Base-by-base conservation (phyloP, 192 early-diverging fungal genomes). In the Entomortierella beljakovae region DNA sequence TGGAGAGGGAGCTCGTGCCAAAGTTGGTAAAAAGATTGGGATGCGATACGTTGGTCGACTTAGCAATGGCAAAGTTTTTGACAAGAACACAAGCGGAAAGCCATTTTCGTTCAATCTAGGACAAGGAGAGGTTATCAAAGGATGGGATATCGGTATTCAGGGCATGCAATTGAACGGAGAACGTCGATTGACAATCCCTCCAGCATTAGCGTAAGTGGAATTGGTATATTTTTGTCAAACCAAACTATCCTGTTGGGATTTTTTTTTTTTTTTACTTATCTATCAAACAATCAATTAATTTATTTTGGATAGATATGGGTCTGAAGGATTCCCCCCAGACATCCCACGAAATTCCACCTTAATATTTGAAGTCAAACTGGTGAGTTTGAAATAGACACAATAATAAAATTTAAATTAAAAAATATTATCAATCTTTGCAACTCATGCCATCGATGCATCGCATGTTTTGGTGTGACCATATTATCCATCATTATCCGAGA, bases 91-190 rank as follows among this genome's bases (percentile, higher is more conserved):
- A 53, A 88, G 89, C 67, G 95, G 95, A 42, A 87, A 89, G 64
- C 93, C 93, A 2, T 95, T 98, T 74, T 87, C 67, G 68, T 96
- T 97, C 87, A 88, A 82, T 10, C 86, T 98, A 22, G 94, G 93
- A 23, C 48, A 59, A 5, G 88, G 90, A 48, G 92, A 97, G 82
- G 95, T 96, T 46, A 96, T 98, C 84, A 90, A 92, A 79, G 96
- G 95, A 28, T 96, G 94, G 95, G 96, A 98, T 80, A 46, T 89
- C 8, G 96, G 96, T 59, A 83, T 93, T 33, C 66, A 82, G 20
- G 96, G 96, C 48, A 97, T 98, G 96, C 89, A 90, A 75, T 85
- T 92, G 59, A 94, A 94, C 58, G 94, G 93, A 34, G 89, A 91
- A 64, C 90, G 96, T 40, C 90, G 92, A 55, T 81, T 98, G 42